phyloP scores from a whole-genome alignment of 257 asterid species.

The Fraxinus americana region DNA sequence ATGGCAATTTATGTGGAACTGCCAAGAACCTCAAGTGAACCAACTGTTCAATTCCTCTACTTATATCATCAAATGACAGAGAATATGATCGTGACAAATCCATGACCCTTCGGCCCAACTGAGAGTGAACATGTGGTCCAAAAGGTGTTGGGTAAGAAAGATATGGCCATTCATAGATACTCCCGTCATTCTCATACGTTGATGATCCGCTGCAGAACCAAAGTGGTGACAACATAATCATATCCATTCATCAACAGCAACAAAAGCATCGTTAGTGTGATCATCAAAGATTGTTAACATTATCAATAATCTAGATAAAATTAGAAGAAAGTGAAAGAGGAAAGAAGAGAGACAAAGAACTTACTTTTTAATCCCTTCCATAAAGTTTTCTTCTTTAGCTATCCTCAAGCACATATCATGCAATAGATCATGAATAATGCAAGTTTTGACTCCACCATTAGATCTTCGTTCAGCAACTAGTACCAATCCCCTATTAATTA shows the following conservation, averaged over 20 bases:
- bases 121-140: conserved; percentile 18
- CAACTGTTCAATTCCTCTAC: background rate
- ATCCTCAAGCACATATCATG: conserved; percentile 23
- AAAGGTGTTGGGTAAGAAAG: conserved; percentile 13
- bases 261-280: background rate
- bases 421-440: conserved; percentile 33
- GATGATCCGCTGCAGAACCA: conserved; percentile 15
- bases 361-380: conserved; percentile 10
- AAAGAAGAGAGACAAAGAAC: background rate
- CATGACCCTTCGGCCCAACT: conserved; percentile 19
- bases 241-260: background rate
- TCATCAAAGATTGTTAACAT: background rate
- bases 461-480: conserved; percentile 12
- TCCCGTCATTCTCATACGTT: conserved; percentile 10
- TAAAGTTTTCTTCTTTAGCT: conserved; percentile 23
- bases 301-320: background rate
- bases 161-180: background rate
- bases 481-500: conserved; percentile 28
- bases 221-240: background rate
- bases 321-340: background rate
- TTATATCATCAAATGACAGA: background rate
- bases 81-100: background rate
- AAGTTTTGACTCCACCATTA: conserved; percentile 14
- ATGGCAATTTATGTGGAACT: conserved; percentile 7
- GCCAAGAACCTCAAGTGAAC: conserved; percentile 29